These are phyloP conservation scores for Pichia sp. DNA, from an alignment of 1,139 yeast genomes.

Conservation along the genomic window DNA sequence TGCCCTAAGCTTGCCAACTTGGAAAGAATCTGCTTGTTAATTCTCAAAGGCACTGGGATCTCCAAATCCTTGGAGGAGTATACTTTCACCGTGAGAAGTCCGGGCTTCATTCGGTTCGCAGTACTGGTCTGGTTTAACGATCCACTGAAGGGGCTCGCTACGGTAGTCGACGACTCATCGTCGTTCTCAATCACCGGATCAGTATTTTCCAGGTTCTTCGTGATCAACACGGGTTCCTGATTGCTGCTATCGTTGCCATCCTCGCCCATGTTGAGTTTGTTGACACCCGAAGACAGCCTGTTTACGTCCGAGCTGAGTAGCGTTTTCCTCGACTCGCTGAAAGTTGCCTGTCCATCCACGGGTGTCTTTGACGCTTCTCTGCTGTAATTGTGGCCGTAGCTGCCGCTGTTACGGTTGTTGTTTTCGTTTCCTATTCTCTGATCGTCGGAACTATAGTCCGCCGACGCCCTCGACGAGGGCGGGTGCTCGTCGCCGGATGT, in stretches of 20 bases:
- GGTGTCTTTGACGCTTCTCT: conserved; percentile 9
- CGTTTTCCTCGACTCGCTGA: conserved; percentile 26
- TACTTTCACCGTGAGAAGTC: conserved; percentile 65
- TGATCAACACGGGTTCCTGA: conserved; percentile 23
- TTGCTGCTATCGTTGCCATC: not conserved
- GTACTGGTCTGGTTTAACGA: not conserved
- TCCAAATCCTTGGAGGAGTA: conserved; percentile 58
- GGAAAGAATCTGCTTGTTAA: conserved; percentile 48
- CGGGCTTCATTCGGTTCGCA: conserved; percentile 43
- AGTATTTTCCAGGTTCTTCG: conserved; percentile 29
- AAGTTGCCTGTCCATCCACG: conserved; percentile 14
- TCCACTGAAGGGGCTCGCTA: not conserved
- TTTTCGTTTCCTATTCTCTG: not conserved
- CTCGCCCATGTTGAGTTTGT: conserved; percentile 10
- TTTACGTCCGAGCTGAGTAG: conserved; percentile 22
- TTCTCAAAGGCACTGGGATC: conserved; percentile 49
- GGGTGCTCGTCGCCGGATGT: conserved; percentile 4
- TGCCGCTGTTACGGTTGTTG: not conserved
- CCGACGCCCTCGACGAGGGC: conserved; percentile 9
- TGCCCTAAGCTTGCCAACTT: conserved; percentile 44
- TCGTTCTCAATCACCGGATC: conserved; percentile 31
- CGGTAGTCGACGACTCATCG: not conserved
- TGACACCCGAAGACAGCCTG: conserved; percentile 15
- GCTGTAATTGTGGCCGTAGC: not conserved
- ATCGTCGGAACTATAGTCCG: conserved; percentile 11